Base-by-base conservation (phyloP, 2,329 filamentous ascomycete genomes). In the Fusarium sp. region DNA sequence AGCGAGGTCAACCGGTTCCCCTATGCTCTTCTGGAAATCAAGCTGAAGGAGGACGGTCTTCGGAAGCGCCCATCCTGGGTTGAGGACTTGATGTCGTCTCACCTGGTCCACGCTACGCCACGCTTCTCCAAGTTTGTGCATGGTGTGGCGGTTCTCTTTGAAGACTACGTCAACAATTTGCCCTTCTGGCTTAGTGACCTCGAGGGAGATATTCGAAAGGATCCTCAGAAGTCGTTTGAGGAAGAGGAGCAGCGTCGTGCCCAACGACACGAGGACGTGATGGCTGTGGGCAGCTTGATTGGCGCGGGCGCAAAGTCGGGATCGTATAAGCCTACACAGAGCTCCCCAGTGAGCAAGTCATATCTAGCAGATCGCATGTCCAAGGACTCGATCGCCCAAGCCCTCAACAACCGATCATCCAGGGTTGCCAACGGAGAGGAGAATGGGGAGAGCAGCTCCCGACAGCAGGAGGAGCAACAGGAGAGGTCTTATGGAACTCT, bases 81-180 rank as follows among this genome's bases (percentile, higher is more conserved):
- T 37, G 91, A 95, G 76, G 97, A 99, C 76, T 86, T 99, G 76
- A 98, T 97, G 91, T 89, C 90, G 62, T 98, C 95, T 6, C 96
- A 99, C 82, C 89, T 99, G 6, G 94, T 99, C 73, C 95, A 98
- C 81, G 92, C 95, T 54, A 92, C 94, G 0, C 94, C 95, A 2
- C 91, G 93, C 60, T 99, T 99, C 85, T 98, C 95, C 78, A 99
- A 99, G 83, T 99, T 98, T 78, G 93, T 97, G 3, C 96, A 99
- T 79, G 97, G 97, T 71, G 92, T 97, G 6, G 95, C 96, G 9
- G 92, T 93, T 43, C 88, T 99, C 3, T 98, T 98, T 77, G 97
- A 98, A 79, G 95, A 99, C 83, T 91, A 98, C 80, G 95, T 99
- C 82, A 98, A 98, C 84, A 95, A 91, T 72, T 92, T 98, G 79